Evolutionary conservation across 169 alveolate species (phyloP), one percentile per base, ranked within the genome.

Genomic region (Plasmodium ovale): DNA sequence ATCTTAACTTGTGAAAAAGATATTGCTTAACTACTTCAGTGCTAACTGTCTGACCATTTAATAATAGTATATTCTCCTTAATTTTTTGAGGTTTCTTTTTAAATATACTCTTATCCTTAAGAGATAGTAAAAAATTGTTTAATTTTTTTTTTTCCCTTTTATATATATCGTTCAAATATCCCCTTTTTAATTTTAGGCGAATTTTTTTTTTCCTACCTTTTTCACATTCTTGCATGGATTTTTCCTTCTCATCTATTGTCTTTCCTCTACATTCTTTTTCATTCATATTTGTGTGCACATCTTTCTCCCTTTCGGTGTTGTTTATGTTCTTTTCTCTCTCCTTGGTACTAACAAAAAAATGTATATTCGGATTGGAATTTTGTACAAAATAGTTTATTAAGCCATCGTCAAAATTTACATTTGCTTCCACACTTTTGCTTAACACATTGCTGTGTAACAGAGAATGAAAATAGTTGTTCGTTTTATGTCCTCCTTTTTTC

Each of bases 361-460:
- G 19, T 53, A 82, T 51, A 23, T 67, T 82, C 12, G 90, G 90
- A 53, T 64, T 67, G 0, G 90, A 25, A 47, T 82, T 82, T 33
- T 67, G 19, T 1, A 71, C 77, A 44, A 82, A 82, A 58, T 37
- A 82, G 39, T 71, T 82, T 44, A 37, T 23, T 31, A 67, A 12
- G 4, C 90, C 90, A 67, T 82, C 90, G 14, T 82, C 70, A 67
- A 82, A 82, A 68, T 82, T 82, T 33, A 82, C 90, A 67, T 82
- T 49, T 25, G 31, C 85, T 3, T 82, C 84, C 0, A 82, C 71
- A 29, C 21, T 51, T 58, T 82, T 82, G 21, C 51, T 82, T 53
- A 82, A 19, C 39, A 51, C 60, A 67, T 71, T 25, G 58, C 51
- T 82, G 5, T n/a, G 9, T 37, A 67, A 65, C 39, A 82, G 59